Conservation (phyloP, 495 filamentous ascomycete genomes). For the Penicillium cinerascens region DNA sequence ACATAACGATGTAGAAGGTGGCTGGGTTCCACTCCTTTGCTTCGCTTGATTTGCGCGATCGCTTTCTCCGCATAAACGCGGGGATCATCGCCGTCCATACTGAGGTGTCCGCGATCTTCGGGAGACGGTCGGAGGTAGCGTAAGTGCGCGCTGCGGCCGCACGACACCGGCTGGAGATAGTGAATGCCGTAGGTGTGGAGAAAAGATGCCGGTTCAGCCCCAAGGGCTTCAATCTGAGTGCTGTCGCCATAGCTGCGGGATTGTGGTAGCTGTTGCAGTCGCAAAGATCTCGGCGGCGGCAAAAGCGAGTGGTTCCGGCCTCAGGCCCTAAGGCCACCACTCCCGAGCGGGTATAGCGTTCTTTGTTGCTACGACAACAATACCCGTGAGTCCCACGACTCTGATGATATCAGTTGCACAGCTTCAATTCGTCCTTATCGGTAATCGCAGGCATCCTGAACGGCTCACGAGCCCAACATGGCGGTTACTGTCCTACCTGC, state of each 20-base stretch:
- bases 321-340: slow-evolving; percentile 18
- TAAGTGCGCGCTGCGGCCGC: slow-evolving; percentile 21
- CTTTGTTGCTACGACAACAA: slow-evolving; percentile 44
- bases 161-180: slow-evolving; percentile 3
- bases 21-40: slow-evolving; percentile 86
- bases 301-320: slow-evolving; percentile 10
- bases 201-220: slow-evolving; percentile 6
- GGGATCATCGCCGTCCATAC: slow-evolving; percentile 71
- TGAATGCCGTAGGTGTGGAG: neutral
- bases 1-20: slow-evolving; percentile 88
- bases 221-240: slow-evolving; percentile 11
- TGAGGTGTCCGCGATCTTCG: slow-evolving; percentile 59
- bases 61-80: slow-evolving; percentile 40
- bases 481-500: slow-evolving; percentile 35
- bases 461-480: slow-evolving; percentile 23
- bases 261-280: neutral
- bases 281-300: neutral
- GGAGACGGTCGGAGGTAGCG: slow-evolving; percentile 39
- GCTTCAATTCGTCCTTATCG: slow-evolving; percentile 10
- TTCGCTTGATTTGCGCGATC: slow-evolving; percentile 36
- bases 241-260: slow-evolving; percentile 10
- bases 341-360: slow-evolving; percentile 19
- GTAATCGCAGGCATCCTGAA: slow-evolving; percentile 17
- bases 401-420: slow-evolving; percentile 27
- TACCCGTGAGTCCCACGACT: slow-evolving; percentile 10